Evolutionary conservation across 768 basidiomycete genomes (phyloP), one percentile per base, ranked within the genome.

Genomic region (Russula sp.): DNA sequence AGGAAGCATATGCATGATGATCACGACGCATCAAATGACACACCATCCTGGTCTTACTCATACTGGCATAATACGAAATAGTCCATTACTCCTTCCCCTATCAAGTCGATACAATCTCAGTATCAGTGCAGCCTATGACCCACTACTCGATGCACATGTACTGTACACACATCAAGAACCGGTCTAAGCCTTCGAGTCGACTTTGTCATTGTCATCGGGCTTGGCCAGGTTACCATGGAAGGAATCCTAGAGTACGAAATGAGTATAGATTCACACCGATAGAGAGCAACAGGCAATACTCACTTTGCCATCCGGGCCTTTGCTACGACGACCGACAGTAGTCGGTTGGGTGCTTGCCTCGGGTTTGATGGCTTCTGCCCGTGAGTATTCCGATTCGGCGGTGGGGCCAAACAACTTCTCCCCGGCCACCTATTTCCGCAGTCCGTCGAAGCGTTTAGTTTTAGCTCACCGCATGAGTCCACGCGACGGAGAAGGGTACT

Each of bases 261-360:
- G 50, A 63, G 43, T 16, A 58, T 42, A 38, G 18, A 1, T 41
- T 34, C 42, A 3, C 3, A 50, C 38, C 9, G 18, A 49, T 39
- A 34, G 36, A 20, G 38, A 35, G 14, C n/a, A 1, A 14, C 45
- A 57, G 13, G 45, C 20, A 25, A 6, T 14, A 16, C 56, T 58
- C 32, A 63, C 61, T 10, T 22, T 5, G 39, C 61, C 61, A 48
- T 48, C 45, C 1, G 50, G 51, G 20, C 16, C 20, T 18, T 20
- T 43, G 51, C 61, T 63, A 39, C 38, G 61, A 36, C 56, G 57
- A 38, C 61, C 61, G 10, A 29, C 16, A 5, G 32, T 34, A 18
- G 25, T 9, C 4, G 57, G 51, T 22, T 38, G 8, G 20, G 16
- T 41, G 51, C 32, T 58, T 11, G 61, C 56, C 10, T 36, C 32